Evolutionary conservation across 2,329 filamentous ascomycete genomes (phyloP), one percentile per base, ranked within the genome.

Genomic region (Cladophialophora yegresii): DNA sequence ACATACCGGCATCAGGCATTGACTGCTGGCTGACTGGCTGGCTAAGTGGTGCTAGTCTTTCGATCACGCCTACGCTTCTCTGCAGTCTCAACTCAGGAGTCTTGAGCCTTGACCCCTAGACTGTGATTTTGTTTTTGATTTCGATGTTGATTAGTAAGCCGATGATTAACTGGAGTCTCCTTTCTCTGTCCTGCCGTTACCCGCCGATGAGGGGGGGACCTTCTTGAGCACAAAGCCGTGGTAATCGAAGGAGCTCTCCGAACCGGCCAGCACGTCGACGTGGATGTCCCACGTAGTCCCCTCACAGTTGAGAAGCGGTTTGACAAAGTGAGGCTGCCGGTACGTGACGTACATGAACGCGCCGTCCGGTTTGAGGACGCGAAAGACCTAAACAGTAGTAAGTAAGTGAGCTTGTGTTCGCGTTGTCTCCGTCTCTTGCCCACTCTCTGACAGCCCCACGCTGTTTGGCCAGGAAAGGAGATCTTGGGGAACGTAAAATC

Each of bases 321-420:
- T 78, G 53, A 85, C 79, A 65, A 85, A 85, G 71, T 84, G 83
- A 12, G 81, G 81, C 64, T 85, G 84, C 43, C 83, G 74, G 69
- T 80, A 86, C 0, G 83, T 84, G 45, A 86, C 76, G 68, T 81
- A 84, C 1, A 85, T 73, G 69, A 84, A 84, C 2, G 76, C 67
- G 2, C 81, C 82, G 30, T 78, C 76, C 26, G 79, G 73, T 65
- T 81, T 82, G 26, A 85, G 73, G 0, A 83, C 78, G 45, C 83
- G 75, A 55, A 75, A 73, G 47, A 82, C 79, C 79, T 82, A 54
- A 1, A 51, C 3, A 23, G 26, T 23, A 55, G 36, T 55, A 1
- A 57, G 57, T n/a, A 55, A 45, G 47, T 53, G 20, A 23, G 23
- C 33, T 51, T 54, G 30, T 28, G 53, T 28, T 28, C 26, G 26